Evolutionary conservation across 108 stramenopile genomes (phyloP), one percentile per base, ranked within the genome.

Genomic region (Asterionellopsis glacialis): DNA sequence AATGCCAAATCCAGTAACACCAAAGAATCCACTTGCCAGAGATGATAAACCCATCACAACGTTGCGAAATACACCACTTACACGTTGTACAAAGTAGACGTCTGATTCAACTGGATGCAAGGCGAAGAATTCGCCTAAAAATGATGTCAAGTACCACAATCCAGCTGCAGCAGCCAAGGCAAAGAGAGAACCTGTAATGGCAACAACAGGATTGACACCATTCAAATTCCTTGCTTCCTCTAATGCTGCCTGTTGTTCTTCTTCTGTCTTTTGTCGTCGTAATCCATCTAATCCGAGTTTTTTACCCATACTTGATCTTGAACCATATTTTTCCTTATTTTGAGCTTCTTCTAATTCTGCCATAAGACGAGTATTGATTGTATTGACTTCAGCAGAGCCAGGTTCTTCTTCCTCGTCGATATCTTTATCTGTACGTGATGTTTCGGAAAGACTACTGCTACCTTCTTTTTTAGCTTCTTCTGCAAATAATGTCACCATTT

Each of bases 181-280:
- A 62, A 87, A 80, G 11, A 83, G 67, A 12, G 77, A 72, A 11
- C 83, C 82, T 11, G 67, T 67, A 21, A 82, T 67, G 22, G 83
- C 73, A 13, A 89, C 85, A 11, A 87, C 28, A 11, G 91, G 91
- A 64, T 92, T 88, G 41, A 92, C 85, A 9, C 91, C 91, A 49
- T 92, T 92, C 47, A 92, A 62, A 71, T 92, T 80, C 12, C 82
- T 50, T 0, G 85, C 87, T 41, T 82, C 90, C 40, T 70, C 77
- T 57, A 87, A 72, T 3, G 86, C 76, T 11, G 57, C 61, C 53
- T 73, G 49, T 1, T 82, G 69, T 61, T 91, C 90, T 50, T 80
- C 84, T 40, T 81, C 79, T 11, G 87, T 74, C 51, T 84, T 83
- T 24, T 65, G 51, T 6, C 79, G 63, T 38, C 79, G 69, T 45